Base-by-base conservation (phyloP, 1,139 yeast genomes). In the Saccharomyces hybrid region DNA sequence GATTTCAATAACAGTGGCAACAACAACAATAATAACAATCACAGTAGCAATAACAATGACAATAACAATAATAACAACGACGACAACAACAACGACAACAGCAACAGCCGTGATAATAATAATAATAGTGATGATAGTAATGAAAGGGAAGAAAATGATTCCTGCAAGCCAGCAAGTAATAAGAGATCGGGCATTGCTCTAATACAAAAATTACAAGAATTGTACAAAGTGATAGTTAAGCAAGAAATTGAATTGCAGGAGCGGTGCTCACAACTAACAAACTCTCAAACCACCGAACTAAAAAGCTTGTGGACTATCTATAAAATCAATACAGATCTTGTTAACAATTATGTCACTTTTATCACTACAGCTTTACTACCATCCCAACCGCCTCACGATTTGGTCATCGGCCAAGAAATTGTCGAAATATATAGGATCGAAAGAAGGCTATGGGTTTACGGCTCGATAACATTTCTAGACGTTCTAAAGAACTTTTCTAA, bases 371-470 rank as follows among this genome's bases (percentile, higher is more conserved):
- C 91, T 2, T 74, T 85, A 56, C 80, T 84, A 53, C 89, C 90
- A 9, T 84, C 86, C 49, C 83, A 82, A 67, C 83, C 90, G 0
- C 63, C 61, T 48, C 69, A 67, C 47, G 72, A 69, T 54, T 57
- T 67, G 9, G 52, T 63, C 23, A 67, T 70, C 51, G 91, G 93
- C 2, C 82, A 82, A 64, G 86, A 85, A 61, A 81, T 86, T 49
- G 88, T 86, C 7, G 86, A 84, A 59, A 78, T 85, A 50, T 86
- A 86, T 68, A 82, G 88, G 67, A 85, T 86, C 50, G 88, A 88
- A 46, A 75, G 91, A 61, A 74, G 93, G 61, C 77, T 86, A 77
- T 86, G 93, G 93, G 91, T 86, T 8, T 86, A 86, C 67, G 95
- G 95, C 25, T 81, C 87, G 6, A 90, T 86, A 25, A 88, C 85